phyloP scores from a whole-genome alignment of 2,329 filamentous ascomycete genomes.

The Pseudopyrenochaeta lycopersici region DNA sequence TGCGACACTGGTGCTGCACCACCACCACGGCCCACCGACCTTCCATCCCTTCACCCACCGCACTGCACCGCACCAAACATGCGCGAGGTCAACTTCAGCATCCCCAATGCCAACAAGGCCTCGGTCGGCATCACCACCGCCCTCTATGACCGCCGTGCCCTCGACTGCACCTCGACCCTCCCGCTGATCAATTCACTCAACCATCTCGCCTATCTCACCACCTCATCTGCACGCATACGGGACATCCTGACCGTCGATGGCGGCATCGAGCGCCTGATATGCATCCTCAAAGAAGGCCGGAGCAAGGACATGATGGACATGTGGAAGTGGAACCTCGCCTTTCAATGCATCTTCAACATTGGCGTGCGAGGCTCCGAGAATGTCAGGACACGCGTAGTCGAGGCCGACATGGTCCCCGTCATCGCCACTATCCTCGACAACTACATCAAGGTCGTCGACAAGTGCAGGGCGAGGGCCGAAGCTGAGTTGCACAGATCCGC shows the following conservation, averaged over 20 bases:
- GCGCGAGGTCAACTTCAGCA: slow-evolving; percentile 99
- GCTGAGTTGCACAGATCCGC: slow-evolving; percentile 74
- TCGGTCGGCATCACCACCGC: slow-evolving; percentile 98
- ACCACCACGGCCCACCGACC: slow-evolving; percentile 26
- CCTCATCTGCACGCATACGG: slow-evolving; percentile 94
- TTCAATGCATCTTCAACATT: slow-evolving; percentile 99
- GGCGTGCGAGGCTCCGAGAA: slow-evolving; percentile 94
- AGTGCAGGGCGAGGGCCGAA: slow-evolving; percentile 85
- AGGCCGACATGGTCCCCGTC: slow-evolving; percentile 98
- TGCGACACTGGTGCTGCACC: slow-evolving; percentile 45
- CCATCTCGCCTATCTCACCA: slow-evolving; percentile 97
- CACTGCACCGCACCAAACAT: slow-evolving; percentile 65
- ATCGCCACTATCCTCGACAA: slow-evolving; percentile 98
- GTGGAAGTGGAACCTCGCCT: slow-evolving; percentile 99
- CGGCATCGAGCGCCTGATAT: slow-evolving; percentile 94
- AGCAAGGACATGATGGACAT: slow-evolving; percentile 99
- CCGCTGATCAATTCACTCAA: slow-evolving; percentile 99
- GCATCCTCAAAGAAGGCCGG: slow-evolving; percentile 95
- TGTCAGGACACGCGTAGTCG: slow-evolving; percentile 92
- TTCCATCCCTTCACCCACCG: slow-evolving; percentile 18
- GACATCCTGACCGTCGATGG: slow-evolving; percentile 99
- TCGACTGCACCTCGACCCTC: slow-evolving; percentile 97
- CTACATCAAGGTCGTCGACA: slow-evolving; percentile 96
- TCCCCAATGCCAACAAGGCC: slow-evolving; percentile 99
- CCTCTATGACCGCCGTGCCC: slow-evolving; percentile 93